These are phyloP conservation scores for Cladorrhinum sp. DNA, from an alignment of 2,329 filamentous ascomycete species.

Conservation along the genomic window DNA sequence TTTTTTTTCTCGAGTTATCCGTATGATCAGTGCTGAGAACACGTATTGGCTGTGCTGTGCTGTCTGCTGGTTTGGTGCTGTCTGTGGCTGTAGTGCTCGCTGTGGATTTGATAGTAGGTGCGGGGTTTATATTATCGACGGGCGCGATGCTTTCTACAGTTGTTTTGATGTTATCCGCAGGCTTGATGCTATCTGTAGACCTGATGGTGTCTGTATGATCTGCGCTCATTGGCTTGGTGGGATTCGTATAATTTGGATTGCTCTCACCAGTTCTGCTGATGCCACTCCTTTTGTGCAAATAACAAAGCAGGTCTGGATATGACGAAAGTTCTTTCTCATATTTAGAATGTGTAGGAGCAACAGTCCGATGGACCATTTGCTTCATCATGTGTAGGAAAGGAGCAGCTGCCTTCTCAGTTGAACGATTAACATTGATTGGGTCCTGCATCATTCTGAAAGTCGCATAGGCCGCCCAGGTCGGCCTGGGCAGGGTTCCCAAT, in stretches of 20 bases:
- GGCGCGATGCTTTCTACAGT: too few species aligned
- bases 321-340: constrained; percentile 20
- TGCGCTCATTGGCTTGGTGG: neutral
- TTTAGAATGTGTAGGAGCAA: constrained; percentile 4
- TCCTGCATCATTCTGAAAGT: constrained; percentile 40
- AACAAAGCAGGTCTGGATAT: constrained; percentile 21
- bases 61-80: neutral
- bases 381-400: constrained; percentile 29
- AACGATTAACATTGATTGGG: constrained; percentile 21
- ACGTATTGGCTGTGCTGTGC: neutral
- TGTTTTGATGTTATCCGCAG: neutral
- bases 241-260: neutral
- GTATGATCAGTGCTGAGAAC: neutral
- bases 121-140: neutral
- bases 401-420: constrained; percentile 21
- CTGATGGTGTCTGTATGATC: neutral
- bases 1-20: neutral
- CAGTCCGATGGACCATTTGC: constrained; percentile 17
- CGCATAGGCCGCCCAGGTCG: constrained; percentile 37
- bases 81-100: neutral
- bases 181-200: neutral
- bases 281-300: constrained; percentile 4
- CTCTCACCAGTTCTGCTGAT: neutral
- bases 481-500: constrained; percentile 25
- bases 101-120: neutral